Evolutionary conservation across 2,329 filamentous ascomycete genomes (phyloP).

Genomic region (Aschersonia sp.): DNA sequence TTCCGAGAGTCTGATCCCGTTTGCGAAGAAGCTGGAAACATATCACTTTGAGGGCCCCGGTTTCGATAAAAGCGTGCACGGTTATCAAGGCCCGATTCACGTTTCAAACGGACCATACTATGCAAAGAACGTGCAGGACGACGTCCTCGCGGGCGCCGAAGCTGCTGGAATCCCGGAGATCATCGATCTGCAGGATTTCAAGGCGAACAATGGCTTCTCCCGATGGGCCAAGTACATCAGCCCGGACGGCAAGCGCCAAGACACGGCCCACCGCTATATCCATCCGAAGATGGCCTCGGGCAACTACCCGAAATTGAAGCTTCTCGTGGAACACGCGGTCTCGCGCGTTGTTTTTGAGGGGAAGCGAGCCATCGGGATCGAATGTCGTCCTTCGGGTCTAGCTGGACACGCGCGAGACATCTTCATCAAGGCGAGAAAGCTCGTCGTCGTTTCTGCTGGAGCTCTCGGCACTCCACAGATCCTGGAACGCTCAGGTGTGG

Average conservation of each 20-base stretch:
- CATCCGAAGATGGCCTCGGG: constrained; percentile 14
- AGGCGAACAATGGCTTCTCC: constrained; percentile 18
- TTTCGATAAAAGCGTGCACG: constrained; percentile 28
- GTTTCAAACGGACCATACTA: constrained; percentile 35
- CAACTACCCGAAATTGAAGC: constrained; percentile 40
- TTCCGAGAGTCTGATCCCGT: constrained; percentile 15
- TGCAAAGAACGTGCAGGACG: constrained; percentile 22
- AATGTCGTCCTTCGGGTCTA: constrained; percentile 29
- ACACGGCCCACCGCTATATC: constrained; percentile 37
- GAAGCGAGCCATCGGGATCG: constrained; percentile 41
- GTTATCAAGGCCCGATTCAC: constrained; percentile 37
- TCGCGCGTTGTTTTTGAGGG: constrained; percentile 35
- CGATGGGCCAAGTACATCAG: constrained; percentile 24
- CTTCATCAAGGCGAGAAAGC: constrained; percentile 12
- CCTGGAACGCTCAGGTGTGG: constrained; percentile 48
- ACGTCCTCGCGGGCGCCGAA: constrained; percentile 33
- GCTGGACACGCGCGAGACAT: constrained; percentile 4
- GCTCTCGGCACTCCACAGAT: constrained; percentile 37
- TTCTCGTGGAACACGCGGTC: constrained; percentile 42
- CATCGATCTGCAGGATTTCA: constrained; percentile 37
- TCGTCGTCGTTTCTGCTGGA: constrained; percentile 24
- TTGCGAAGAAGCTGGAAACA: constrained; percentile 34
- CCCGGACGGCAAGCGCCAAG: constrained; percentile 37
- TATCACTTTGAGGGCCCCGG: constrained; percentile 25
- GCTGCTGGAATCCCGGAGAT: constrained; percentile 29